Evolutionary conservation across 495 filamentous ascomycete species (phyloP), one percentile per base, ranked within the genome.

Genomic region (Amphirosellinia nigrospora): DNA sequence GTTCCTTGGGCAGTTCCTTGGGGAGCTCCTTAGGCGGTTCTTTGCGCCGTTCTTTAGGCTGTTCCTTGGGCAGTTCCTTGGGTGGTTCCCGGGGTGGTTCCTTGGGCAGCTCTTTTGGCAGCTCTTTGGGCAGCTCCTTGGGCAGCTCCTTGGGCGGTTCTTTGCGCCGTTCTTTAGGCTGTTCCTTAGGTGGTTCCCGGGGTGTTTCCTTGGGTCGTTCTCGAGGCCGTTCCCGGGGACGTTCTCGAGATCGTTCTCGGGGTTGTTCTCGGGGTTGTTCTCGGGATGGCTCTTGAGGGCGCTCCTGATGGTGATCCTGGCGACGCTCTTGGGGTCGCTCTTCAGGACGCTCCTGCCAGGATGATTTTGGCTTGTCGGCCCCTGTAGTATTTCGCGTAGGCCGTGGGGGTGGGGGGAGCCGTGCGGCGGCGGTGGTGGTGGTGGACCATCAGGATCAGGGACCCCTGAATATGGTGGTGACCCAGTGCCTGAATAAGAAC

Each of bases 301-400:
- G 19, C n/a, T 55, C 28, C 15, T 73, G 8, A 10, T 41, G 43
- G 15, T 43, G 43, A 21, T 64, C 43, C 21, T 50, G 26, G 16
- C 43, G 16, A n/a, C 43, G 61, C 19, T 64, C 26, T 70, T 73
- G 61, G 59, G 69, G 41, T 39, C 39, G 46, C 6, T 53, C 64
- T 45, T 75, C 71, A 11, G 84, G 78, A 36, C 79, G 75, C 50
- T 80, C 73, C 58, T 85, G 79, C 85, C 84, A 84, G 8, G 83
- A 80, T 70, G 82, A 71, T 50, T 83, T 72, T 3, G 82, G 75
- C 52, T 75, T 55, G 28, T 79, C 79, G 9, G 70, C 65, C 26
- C 74, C 71, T 4, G 79, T 74, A 0, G 69, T 43, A 23, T 81
- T 78, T 15, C 71, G 74, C 16, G 76, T 61, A 6, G 78, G 77